Percentiles rank a stretch among this genome's conserved stretches.
Conservation (phyloP, 306 rosid genomes). For the Lathyrus tuberosus region DNA sequence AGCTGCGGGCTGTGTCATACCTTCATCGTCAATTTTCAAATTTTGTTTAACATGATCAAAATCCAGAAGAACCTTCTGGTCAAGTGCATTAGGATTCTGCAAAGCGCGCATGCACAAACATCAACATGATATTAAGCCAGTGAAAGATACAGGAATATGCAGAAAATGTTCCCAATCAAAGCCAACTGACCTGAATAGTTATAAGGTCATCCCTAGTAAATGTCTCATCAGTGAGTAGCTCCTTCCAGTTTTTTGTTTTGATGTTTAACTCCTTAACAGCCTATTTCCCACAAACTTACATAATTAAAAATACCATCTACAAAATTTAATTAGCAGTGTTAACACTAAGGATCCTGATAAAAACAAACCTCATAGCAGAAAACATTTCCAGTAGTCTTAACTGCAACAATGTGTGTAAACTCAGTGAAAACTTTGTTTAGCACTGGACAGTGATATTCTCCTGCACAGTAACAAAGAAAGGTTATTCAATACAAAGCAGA, state of each 20-base stretch:
- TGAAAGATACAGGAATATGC: conserved; percentile 17
- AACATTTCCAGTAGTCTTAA: conserved; percentile 97
- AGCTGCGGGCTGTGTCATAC: conserved; percentile 51
- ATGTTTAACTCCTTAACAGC: conserved; percentile 92
- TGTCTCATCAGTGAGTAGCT: conserved; percentile 93
- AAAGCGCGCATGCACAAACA: conserved; percentile 42
- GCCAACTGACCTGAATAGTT: conserved; percentile 79
- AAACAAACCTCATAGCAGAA: conserved; percentile 87
- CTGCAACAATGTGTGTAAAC: conserved; percentile 89
- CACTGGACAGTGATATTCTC: conserved; percentile 95
- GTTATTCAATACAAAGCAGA: conserved; percentile 13
- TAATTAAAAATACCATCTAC: conserved; percentile 22
- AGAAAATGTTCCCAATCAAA: conserved; percentile 29
- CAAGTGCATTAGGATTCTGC: conserved; percentile 95
- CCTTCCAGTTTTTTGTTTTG: conserved; percentile 97
- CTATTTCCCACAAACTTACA: conserved; percentile 45
- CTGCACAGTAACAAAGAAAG: conserved; percentile 50
- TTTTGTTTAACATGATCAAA: conserved; percentile 87
- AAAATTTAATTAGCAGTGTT: conserved; percentile 33
- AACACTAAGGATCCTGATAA: conserved; percentile 13
- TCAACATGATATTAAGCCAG: conserved; percentile 30
- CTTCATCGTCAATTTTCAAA: conserved; percentile 86
- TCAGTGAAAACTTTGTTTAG: conserved; percentile 96
- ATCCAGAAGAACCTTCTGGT: conserved; percentile 78
- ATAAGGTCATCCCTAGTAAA: conserved; percentile 81